Conservation (phyloP, 2,329 filamentous ascomycete genomes). For the Fusarium avenaceum region DNA sequence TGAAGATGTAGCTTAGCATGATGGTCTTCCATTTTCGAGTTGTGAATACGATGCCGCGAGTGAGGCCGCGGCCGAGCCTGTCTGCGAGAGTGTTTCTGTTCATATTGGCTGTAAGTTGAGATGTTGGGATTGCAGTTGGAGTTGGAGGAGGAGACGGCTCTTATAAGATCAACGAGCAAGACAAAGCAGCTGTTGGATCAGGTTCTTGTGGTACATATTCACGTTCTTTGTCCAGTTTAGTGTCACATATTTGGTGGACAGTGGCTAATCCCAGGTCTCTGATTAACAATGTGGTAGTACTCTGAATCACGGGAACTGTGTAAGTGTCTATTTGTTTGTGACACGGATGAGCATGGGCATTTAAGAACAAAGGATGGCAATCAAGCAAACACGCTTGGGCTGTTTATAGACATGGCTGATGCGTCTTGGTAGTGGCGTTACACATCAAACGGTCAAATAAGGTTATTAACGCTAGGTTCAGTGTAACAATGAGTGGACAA, state of each 20-base stretch:
- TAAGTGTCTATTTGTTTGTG: not conserved
- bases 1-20: slow-evolving; percentile 20
- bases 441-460: not conserved
- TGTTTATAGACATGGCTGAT: not conserved
- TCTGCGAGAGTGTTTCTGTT: slow-evolving; percentile 22
- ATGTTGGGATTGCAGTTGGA: not conserved
- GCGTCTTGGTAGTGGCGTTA: not conserved
- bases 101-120: slow-evolving; percentile 5
- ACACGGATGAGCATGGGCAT: not conserved
- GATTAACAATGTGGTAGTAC: not conserved
- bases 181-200: not conserved
- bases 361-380: not conserved
- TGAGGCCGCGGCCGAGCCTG: slow-evolving; percentile 23
- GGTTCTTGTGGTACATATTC: not conserved
- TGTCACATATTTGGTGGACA: not conserved
- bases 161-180: not conserved
- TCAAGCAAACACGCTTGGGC: not conserved
- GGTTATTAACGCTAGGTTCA: not conserved
- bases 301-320: too few relatives aligned
- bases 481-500: not conserved
- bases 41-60: slow-evolving; percentile 8
- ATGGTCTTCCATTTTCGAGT: slow-evolving; percentile 17
- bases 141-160: not conserved
- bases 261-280: not conserved
- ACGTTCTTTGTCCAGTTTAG: not conserved